A percentile compares a stretch with the other conserved stretches of the same genome.
Conservation (phyloP, 305 asterid species). For the Withania somnifera region DNA sequence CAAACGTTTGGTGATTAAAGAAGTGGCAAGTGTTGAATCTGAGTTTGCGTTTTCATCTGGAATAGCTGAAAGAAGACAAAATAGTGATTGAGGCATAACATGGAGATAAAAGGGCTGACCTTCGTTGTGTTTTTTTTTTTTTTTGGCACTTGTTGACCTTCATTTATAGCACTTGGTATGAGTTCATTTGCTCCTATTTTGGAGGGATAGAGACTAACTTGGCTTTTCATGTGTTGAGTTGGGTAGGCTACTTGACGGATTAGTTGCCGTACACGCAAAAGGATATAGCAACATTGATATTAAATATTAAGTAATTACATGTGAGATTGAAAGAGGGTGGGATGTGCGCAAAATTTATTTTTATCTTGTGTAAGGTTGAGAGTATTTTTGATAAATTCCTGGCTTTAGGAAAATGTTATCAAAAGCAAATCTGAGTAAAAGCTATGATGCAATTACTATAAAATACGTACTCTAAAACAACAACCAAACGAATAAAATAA, state of each 20-base stretch:
- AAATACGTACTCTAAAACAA: neutral
- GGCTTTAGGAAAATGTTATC: too few relatives aligned
- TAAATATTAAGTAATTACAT: too few relatives aligned
- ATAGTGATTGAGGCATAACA: neutral
- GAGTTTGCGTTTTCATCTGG: neutral
- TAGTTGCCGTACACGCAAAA: neutral
- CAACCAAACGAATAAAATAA: neutral
- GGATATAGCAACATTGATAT: neutral
- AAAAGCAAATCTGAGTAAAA: neutral
- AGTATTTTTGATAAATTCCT: neutral
- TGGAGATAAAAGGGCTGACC: too few relatives aligned
- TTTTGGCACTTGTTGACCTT: too few relatives aligned
- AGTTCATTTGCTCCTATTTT: neutral
- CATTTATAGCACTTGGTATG: neutral
- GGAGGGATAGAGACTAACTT: neutral
- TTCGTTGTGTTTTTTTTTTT: too few relatives aligned
- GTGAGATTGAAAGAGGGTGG: too few relatives aligned
- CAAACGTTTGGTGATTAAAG: neutral
- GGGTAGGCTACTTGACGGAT: neutral
- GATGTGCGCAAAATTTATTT: neutral
- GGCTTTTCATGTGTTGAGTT: neutral
- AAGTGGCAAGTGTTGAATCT: neutral
- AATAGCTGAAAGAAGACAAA: neutral
- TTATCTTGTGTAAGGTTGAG: neutral
- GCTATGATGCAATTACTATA: neutral